Evolutionary conservation across 1,284 basidiomycete genomes (phyloP), one percentile per base, ranked within the genome.

Genomic region (Pseudozyma sp.): DNA sequence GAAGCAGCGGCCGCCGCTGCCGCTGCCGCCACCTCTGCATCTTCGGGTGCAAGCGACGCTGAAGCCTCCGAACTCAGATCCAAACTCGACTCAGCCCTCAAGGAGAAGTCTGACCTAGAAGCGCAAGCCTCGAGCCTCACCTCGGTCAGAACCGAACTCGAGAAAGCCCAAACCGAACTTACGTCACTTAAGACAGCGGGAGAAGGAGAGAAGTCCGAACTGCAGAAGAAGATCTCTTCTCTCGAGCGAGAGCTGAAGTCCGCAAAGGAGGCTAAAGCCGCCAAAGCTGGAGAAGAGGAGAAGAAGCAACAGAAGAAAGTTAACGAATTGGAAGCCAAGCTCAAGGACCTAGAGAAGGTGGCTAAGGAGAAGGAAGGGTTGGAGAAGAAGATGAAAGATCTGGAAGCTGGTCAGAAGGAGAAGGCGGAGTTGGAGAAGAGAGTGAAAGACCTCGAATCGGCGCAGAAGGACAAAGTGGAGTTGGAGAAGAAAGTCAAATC

Each of bases 351-450:
- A 3, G 34, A 47, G 14, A 19, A 42, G n/a, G 31, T 50, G 6
- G 21, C 49, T 16, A 40, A 48, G 52, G 52, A 51, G 5, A 52
- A 50, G 9, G 10, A 16, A 14, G 31, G 51, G n/a, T 14, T 59
- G 16, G 45, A 57, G 36, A 13, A 12, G 7, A 55, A 55, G 31
- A 18, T 49, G 1, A 42, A 59, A 38, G 19, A 38, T 21, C 89
- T 90, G 19, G 92, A 93, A 84, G 94, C 94, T 86, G 94, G 96
- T 83, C 93, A 94, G 78, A 94, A 96, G 83, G 94, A 97, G 85
- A 85, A 98, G 64, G 87, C 97, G 3, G 57, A 56, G 40, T 18
- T 51, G 8, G 45, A 55, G 38, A 67, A 63, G 49, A 51, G 67
- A 21, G 36, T 77, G 0, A 71, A 76, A 39, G 63, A 79, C 12